Conservation (phyloP, 495 filamentous ascomycete species). For the Tuber umbilicatum region DNA sequence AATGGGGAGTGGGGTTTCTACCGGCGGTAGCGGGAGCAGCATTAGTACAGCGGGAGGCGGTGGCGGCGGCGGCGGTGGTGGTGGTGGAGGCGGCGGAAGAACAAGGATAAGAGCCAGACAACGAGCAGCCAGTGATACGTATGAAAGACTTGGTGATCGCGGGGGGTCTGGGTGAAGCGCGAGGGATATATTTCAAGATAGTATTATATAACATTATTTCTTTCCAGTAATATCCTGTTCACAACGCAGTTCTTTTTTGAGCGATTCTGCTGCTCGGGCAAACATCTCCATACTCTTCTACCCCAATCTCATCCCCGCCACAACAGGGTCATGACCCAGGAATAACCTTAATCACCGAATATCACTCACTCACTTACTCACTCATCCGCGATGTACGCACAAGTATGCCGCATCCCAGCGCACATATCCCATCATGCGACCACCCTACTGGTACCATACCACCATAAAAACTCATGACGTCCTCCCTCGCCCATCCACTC, state of each 20-base stretch:
- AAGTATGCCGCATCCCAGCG: not conserved
- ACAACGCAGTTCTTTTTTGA: not conserved
- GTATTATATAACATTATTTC: not conserved
- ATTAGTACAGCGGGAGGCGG: not conserved
- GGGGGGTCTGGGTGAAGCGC: slow-evolving; percentile 13
- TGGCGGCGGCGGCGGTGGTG: slow-evolving; percentile 43
- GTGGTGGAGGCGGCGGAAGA: slow-evolving; percentile 8
- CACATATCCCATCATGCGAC: not conserved
- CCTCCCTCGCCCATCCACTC: not conserved
- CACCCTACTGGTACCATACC: not conserved
- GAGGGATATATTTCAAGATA: not conserved
- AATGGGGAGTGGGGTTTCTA: not conserved
- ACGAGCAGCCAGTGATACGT: slow-evolving; percentile 35
- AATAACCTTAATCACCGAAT: not conserved
- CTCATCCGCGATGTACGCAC: not conserved
- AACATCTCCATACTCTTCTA: not conserved
- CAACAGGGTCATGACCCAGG: not conserved
- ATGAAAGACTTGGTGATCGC: slow-evolving; percentile 16
- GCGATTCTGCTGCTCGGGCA: not conserved
- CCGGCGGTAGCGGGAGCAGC: not conserved
- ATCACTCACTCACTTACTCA: not conserved
- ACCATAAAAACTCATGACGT: not conserved
- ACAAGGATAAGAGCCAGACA: slow-evolving; percentile 27
- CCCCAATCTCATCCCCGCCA: not conserved
- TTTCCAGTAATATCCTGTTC: not conserved